These are phyloP conservation scores for Metschnikowia kofuensis DNA, from an alignment of 805 yeast species.

Conservation along the genomic window DNA sequence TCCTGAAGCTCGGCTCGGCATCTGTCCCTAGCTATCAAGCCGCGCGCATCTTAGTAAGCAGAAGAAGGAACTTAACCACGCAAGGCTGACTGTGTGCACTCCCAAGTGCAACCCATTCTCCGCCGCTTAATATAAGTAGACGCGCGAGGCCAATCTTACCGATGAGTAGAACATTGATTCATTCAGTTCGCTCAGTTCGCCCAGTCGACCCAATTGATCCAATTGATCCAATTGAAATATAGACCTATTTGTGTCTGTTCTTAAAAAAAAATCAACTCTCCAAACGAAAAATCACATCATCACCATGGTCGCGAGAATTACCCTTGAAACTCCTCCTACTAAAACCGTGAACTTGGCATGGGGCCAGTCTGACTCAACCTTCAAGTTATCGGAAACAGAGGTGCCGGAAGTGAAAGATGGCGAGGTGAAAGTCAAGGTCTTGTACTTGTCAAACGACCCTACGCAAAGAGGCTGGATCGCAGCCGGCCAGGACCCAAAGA, in stretches of 20 bases:
- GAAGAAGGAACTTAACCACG: no score
- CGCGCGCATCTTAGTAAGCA: no score
- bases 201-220: no score
- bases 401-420: conserved; percentile 27
- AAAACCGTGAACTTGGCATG: conserved; percentile 20
- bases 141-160: no score
- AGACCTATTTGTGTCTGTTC: no score
- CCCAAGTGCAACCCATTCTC: conserved; percentile 6
- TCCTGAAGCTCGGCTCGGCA: no score
- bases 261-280: no score
- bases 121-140: neutral
- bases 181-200: no score
- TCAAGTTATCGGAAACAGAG: conserved; percentile 21
- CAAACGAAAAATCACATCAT: no score
- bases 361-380: conserved; percentile 30
- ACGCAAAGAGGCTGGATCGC: conserved; percentile 59
- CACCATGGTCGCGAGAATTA: conserved; percentile 17
- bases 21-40: no score
- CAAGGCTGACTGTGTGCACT: neutral
- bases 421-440: conserved; percentile 43
- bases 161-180: no score
- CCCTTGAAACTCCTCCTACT: conserved; percentile 23
- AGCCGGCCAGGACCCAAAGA: conserved; percentile 27
- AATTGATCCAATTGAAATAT: no score
- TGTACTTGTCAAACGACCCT: conserved; percentile 57